Evolutionary conservation across 805 yeast species (phyloP), one percentile per base, ranked within the genome.

Genomic region (Lipomyces sp.): DNA sequence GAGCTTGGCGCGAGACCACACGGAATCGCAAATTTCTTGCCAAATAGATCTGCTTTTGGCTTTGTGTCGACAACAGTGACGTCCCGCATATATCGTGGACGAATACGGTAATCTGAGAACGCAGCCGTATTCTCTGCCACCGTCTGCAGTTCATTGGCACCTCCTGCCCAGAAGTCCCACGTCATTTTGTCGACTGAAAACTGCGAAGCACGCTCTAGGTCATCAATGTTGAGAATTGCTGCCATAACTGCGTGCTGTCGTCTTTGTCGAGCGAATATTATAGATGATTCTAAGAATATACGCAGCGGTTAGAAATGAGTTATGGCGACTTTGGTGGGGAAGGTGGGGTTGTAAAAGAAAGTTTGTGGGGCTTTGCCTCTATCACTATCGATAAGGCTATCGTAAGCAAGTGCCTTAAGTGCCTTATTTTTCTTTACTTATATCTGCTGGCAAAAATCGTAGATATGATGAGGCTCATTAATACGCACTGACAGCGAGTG

Each of bases 81-180:
- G 77, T 90, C 88, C n/a, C 88, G 88, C 61, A 90, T 77, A 18
- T 90, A 82, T 65, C 86, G 82, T 18, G 96, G 96, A 73, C 86
- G 87, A 79, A 90, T 90, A 73, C 86, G 89, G 59, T 89, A 84
- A 37, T 92, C 79, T 71, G 87, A 90, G 76, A 84, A 90, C 5
- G 93, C 91, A 62, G 84, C 82, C 74, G 88, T 93, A 77, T 90
- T 90, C 73, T 90, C 94, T 73, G 95, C 81, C 71, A 88, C 77
- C 4, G 93, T 82, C 63, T 64, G 61, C 11, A 69, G 65, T 55
- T 72, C 74, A 62, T 70, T 70, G 24, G 73, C 73, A 3, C 74
- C 74, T 39, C 67, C 69, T 50, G 69, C 42, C 72, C 72, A 69
- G 62, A 67, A 69, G 50, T 69, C 72, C 63, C 71, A 54, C 57